Base-by-base conservation (phyloP, 2,329 filamentous ascomycete species). In the Exserohilum rostratum region DNA sequence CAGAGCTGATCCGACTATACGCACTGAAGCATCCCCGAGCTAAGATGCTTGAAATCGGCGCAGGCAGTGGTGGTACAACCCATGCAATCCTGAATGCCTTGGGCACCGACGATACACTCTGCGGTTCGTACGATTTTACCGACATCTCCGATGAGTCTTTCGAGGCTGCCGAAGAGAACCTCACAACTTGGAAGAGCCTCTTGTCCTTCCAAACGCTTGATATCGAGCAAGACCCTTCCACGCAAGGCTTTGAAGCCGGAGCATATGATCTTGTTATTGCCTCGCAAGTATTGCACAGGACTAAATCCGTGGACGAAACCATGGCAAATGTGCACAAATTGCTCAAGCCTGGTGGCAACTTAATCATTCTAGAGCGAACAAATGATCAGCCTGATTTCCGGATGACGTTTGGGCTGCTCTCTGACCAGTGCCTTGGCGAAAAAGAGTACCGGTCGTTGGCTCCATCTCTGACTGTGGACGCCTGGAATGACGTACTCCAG, bases 221-320 rank as follows among this genome's bases (percentile, higher is more conserved):
- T 27, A 22, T 22, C 5, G 20, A 33, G 15, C 29, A 48, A 15
- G 61, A 65, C 37, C 51, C 56, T 10, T 18, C 22, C 0, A 27
- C 27, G 0, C 63, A 66, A 46, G 58, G 63, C 6, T 63, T 65
- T 25, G 52, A 56, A 9, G 30, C 22, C 2, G 44, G 37, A 6
- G 45, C 43, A 2, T 62, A 60, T 43, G 61, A 68, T 48, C 17
- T 68, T 7, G 49, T 61, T 1, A 34, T 66, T 81, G 6, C 44
- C 79, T 9, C 45, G 77, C 1, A 59, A 71, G 17, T 80, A 4
- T 31, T 68, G 7, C 62, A 64, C 48, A 56, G 50, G 9, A 62
- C 61, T 0, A 42, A 15, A 15, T 40, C 44, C 10, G 33, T 68
- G 10, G 18, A 15, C 0, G 35, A 50, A 7, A 56, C 67, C 0